Evolutionary conservation across 2,329 filamentous ascomycete species (phyloP), one percentile per base, ranked within the genome.

Genomic region (Claviceps digitariae): DNA sequence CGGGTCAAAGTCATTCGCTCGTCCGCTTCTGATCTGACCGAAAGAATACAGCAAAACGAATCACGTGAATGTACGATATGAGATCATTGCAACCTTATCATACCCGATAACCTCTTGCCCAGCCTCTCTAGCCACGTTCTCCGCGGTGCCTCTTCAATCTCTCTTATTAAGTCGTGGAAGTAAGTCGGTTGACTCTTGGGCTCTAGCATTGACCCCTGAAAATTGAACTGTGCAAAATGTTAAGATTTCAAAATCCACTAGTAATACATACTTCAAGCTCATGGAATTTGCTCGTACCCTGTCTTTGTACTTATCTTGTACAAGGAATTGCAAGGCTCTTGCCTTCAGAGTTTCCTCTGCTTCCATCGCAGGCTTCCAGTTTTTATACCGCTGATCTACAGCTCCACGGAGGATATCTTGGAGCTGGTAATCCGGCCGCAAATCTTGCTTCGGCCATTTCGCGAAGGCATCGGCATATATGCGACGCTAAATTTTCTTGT

Each of bases 181-280:
- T 86, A 83, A 0, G 74, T 77, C 40, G 82, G 82, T 58, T 84
- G 80, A 61, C 79, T 82, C 63, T 73, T 74, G 15, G 83, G 82
- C 52, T 72, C 66, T 54, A 84, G 67, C 45, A 84, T 67, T 4
- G 67, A 67, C 43, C 75, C 74, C n/a, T 67, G 73, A 31, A 71
- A 63, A 55, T 68, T 67, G 52, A 68, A 70, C 68, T 71, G 50
- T 50, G 31, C 12, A 34, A 12, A 20, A 34, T 17, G n/a, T 50
- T 10, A 53, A 17, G 48, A 40, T 27, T 25, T 52, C 29, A 31
- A 6, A 2, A 43, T 21, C 17, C 8, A 5, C 20, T 15, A 23
- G 17, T n/a, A 4, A 47, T 41, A n/a, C 20, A 29, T 17, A 27
- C 27, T 25, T 17, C n/a, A 5, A 20, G n/a, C 20, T 21, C 20